Evolutionary conservation across 2,329 filamentous ascomycete species (phyloP), one percentile per base, ranked within the genome.

Genomic region (Paecilomyces formosus): DNA sequence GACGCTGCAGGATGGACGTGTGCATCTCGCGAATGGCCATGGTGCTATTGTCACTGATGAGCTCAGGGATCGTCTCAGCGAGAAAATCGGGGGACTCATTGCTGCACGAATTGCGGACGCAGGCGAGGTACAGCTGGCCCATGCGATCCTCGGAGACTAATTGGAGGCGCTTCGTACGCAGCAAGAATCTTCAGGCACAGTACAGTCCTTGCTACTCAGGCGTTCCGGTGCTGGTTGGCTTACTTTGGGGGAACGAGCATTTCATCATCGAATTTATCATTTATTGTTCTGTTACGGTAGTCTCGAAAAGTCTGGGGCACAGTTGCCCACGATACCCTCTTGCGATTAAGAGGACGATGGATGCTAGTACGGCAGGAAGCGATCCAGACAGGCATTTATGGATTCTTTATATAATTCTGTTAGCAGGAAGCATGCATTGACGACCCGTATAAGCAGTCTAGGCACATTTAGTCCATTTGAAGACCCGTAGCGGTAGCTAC

Each of bases 1-100:
- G 30, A 78, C 75, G 5, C 67, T 89, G 24, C 80, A 81, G 58
- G 76, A 79, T 55, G 79, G 82, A 22, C 70, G 68, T 18, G 59
- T 66, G 9, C 67, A 70, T 5, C 64, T 74, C 45, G 68, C 71
- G 35, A 80, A 79, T 64, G 77, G 77, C 0, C 67, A 74, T 57
- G 64, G 67, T 7, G 70, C 70, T 39, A 66, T 67, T 15, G 68
- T 75, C 18, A 71, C 69, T 21, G 73, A 70, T 12, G 73, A 77
- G 39, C 58, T 77, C 52, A 73, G 68, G 26, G 65, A 66, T n/a
- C 68, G 66, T 54, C 59, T 80, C 45, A 62, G 58, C 26, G 73
- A 70, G 15, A 77, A 74, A 61, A 66, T 80, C 31, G 78, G 78
- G 15, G 69, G 73, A 21, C 64, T 79, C 21, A 65, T 79, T 55